These are phyloP conservation scores for Aspergillus eucalypticola DNA, from an alignment of 2,329 filamentous ascomycete species.

Conservation along the genomic window DNA sequence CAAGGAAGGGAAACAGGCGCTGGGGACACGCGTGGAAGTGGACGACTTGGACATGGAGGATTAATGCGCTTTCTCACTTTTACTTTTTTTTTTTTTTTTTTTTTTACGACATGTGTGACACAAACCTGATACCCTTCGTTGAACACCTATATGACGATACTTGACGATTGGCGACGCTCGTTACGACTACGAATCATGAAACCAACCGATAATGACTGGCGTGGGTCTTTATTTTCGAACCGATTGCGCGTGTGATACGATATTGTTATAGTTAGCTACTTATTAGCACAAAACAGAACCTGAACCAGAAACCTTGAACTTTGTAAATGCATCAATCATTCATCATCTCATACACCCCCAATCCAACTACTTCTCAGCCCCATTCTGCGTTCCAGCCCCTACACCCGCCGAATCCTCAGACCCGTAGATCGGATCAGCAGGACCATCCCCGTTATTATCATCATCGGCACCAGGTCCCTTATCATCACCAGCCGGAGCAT, in stretches of 20 bases:
- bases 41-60: constrained; percentile 49
- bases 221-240: neutral
- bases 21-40: constrained; percentile 73
- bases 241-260: neutral
- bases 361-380: neutral
- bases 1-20: constrained; percentile 78
- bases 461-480: neutral
- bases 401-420: neutral
- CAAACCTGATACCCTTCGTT: constrained; percentile 4
- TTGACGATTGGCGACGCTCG: constrained; percentile 2
- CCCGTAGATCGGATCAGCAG: no score
- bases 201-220: neutral
- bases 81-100: neutral
- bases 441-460: no score
- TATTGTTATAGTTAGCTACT: constrained; percentile 2
- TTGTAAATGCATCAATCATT: neutral
- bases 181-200: neutral
- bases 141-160: neutral
- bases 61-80: constrained; percentile 12
- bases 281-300: neutral
- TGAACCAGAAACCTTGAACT: neutral
- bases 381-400: neutral
- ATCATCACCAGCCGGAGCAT: neutral
- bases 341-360: neutral
- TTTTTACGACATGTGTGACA: neutral